Evolutionary conservation across 768 basidiomycete species (phyloP), one percentile per base, ranked within the genome.

Genomic region (Serendipita sp.): DNA sequence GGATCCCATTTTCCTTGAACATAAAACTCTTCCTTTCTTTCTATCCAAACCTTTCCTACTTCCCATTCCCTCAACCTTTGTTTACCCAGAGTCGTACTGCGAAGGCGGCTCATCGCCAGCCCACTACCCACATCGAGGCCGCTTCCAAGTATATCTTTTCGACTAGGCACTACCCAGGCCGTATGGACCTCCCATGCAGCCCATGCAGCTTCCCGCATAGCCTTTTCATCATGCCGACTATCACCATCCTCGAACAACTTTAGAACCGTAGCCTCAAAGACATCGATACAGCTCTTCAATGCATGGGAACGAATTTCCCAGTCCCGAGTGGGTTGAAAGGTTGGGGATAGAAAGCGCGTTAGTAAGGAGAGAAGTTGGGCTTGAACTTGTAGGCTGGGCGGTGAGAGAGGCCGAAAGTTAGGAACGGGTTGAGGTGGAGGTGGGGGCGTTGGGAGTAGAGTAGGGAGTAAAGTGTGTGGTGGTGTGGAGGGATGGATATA

Each of bases 21-120:
- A 73, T 95, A 97, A 69, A 98, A 92, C 23, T 97, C 85, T 73
- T 95, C 93, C 51, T 88, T 78, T 76, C 95, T 94, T 75, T 99
- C 94, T 1, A 89, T 85, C 91, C 95, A 99, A 16, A 94, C 86
- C 68, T 91, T 86, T 0, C 90, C 90, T 78, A 96, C 84, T 74
- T 95, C 94, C 90, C 90, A 94, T 65, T 91, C 88, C 66, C 64
- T 66, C 70, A 10, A 73, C 78, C 38, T 70, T 73, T 10, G 66
- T 69, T 64, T 54, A 77, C 74, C 64, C 80, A 79, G 44, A 48
- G 11, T 48, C 23, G 16, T 44, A 41, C 41, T 41, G 7, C 48
- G 48, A 51, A 8, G 10, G 4, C 16, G 18, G 4, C 56, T 30
- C 48, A 23, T 44, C 23, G 38, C 47, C 47, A 44, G 54, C 34